Evolutionary conservation across 2,329 filamentous ascomycete species (phyloP).

Genomic region (Verticillium tricorpus): DNA sequence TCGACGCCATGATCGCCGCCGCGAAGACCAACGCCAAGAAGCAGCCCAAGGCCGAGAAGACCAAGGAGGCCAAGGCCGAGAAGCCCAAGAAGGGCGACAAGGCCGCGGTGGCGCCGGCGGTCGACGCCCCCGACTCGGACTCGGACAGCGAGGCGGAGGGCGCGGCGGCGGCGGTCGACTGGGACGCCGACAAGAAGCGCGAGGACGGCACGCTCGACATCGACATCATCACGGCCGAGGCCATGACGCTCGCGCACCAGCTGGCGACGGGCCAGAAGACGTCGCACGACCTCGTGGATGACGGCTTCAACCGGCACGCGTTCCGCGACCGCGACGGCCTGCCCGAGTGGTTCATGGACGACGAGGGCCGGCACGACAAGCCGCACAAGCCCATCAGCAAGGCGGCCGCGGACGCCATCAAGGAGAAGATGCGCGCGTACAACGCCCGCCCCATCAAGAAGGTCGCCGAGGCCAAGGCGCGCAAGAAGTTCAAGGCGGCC

Average conservation of each 20-base stretch:
- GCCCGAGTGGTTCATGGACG: constrained; percentile 97
- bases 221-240: constrained; percentile 98
- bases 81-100: constrained; percentile 7
- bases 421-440: constrained; percentile 86
- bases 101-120: not conserved
- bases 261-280: constrained; percentile 83
- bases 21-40: constrained; percentile 19
- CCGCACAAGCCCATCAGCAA: constrained; percentile 86
- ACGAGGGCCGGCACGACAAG: constrained; percentile 80
- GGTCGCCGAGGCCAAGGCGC: constrained; percentile 89
- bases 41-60: constrained; percentile 16
- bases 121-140: constrained; percentile 11
- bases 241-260: constrained; percentile 93
- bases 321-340: constrained; percentile 89
- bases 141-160: constrained; percentile 29
- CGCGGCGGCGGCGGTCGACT: constrained; percentile 58
- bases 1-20: constrained; percentile 7
- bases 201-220: constrained; percentile 72
- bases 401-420: constrained; percentile 84
- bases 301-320: constrained; percentile 87
- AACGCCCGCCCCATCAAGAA: constrained; percentile 99
- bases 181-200: constrained; percentile 59
- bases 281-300: constrained; percentile 76
- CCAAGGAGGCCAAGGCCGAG: constrained; percentile 15
- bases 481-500: constrained; percentile 95